Conservation (phyloP, 176 grass and related monocot species). For the Carex pumila region DNA sequence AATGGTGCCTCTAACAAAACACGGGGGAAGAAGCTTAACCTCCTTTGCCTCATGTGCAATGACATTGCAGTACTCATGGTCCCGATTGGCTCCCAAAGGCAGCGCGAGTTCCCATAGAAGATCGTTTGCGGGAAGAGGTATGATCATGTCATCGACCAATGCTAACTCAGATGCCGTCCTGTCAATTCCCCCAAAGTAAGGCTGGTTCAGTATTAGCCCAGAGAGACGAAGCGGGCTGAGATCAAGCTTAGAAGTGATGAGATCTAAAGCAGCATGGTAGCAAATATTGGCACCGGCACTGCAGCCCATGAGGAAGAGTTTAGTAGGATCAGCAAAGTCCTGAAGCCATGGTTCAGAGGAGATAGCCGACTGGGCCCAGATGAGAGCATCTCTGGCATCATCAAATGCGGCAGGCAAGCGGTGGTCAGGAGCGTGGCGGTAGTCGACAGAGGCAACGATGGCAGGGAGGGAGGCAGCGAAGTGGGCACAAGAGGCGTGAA, state of each 20-base stretch:
- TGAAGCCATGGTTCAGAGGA: constrained; percentile 6
- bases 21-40: constrained; percentile 45
- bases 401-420: constrained; percentile 73
- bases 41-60: constrained; percentile 13
- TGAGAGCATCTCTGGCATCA: constrained; percentile 66
- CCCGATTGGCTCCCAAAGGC: constrained; percentile 48
- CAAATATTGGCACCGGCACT: constrained; percentile 70
- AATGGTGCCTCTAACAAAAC: constrained; percentile 49
- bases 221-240: constrained; percentile 29
- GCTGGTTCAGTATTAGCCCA: constrained; percentile 62
- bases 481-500: constrained; percentile 42
- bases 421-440: constrained; percentile 84
- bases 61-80: constrained; percentile 78
- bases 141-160: constrained; percentile 46
- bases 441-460: constrained; percentile 54
- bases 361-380: constrained; percentile 31
- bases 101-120: constrained; percentile 80
- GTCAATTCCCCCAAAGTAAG: constrained; percentile 51
- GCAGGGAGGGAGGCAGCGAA: constrained; percentile 45
- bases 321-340: constrained; percentile 25
- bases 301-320: constrained; percentile 73
- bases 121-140: constrained; percentile 64
- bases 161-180: constrained; percentile 55
- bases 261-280: constrained; percentile 53
- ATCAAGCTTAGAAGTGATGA: constrained; percentile 24